These are phyloP conservation scores for Pyrenochaeta sp. DNA, from an alignment of 2,329 filamentous ascomycete genomes.

Conservation along the genomic window DNA sequence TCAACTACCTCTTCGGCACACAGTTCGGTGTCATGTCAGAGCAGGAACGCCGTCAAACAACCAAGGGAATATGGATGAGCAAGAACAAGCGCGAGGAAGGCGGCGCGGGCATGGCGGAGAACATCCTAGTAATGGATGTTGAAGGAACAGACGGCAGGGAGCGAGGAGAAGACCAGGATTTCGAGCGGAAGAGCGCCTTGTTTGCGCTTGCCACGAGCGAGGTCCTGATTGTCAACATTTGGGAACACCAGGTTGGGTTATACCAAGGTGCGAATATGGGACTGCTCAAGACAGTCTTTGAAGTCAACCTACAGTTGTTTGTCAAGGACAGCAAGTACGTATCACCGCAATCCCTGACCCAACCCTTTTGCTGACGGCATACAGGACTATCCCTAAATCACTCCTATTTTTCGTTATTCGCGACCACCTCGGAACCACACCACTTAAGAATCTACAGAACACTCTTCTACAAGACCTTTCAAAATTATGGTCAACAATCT, in stretches of 20 bases:
- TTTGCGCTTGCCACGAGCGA: conserved; percentile 98
- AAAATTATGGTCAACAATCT: conserved; percentile 91
- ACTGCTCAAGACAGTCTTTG: conserved; percentile 96
- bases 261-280: conserved; percentile 99
- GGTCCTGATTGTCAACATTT: conserved; percentile 97
- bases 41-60: conserved; percentile 91
- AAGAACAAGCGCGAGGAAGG: conserved; percentile 79
- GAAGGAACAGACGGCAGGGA: conserved; percentile 97
- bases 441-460: conserved; percentile 86
- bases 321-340: conserved; percentile 91
- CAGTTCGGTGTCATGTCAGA: conserved; percentile 98
- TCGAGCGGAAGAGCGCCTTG: conserved; percentile 96
- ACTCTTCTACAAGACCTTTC: conserved; percentile 90
- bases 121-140: conserved; percentile 99
- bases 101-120: conserved; percentile 81
- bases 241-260: conserved; percentile 97
- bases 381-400: conserved; percentile 83
- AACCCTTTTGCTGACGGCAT: conserved; percentile 27
- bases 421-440: conserved; percentile 92
- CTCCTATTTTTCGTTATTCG: conserved; percentile 98
- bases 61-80: conserved; percentile 99
- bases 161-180: conserved; percentile 97
- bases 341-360: not conserved
- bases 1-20: conserved; percentile 95
- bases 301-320: conserved; percentile 97